These are phyloP conservation scores for Scleromitrula shiraiana DNA, from an alignment of 2,329 filamentous ascomycete species.

Conservation along the genomic window DNA sequence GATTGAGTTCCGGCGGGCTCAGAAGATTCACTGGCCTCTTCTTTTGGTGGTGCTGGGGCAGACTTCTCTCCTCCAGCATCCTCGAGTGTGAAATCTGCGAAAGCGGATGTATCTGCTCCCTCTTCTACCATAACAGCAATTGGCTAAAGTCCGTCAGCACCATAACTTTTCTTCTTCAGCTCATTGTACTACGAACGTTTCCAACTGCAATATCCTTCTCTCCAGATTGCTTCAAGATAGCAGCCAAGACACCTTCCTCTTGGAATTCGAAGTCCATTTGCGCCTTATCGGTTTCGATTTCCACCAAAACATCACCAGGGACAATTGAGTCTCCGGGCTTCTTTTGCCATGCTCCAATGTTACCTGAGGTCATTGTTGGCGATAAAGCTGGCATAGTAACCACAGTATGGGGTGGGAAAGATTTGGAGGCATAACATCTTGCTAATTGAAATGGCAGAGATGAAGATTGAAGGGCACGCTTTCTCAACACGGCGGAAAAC, in stretches of 20 bases:
- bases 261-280: constrained; percentile 99
- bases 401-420: constrained; percentile 88
- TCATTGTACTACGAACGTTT: constrained; percentile 59
- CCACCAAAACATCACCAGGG: constrained; percentile 90
- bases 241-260: constrained; percentile 92
- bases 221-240: constrained; percentile 86
- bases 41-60: constrained; percentile 55
- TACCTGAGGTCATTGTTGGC: constrained; percentile 93
- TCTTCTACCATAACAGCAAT: constrained; percentile 95
- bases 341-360: constrained; percentile 98
- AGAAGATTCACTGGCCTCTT: constrained; percentile 53
- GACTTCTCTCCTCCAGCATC: constrained; percentile 83
- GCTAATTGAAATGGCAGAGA: constrained; percentile 46
- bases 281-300: constrained; percentile 99
- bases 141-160: constrained; percentile 52
- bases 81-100: constrained; percentile 78
- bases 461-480: constrained; percentile 48
- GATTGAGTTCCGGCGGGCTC: constrained; percentile 51
- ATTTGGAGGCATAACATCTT: constrained; percentile 54
- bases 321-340: constrained; percentile 80
- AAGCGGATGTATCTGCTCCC: constrained; percentile 75
- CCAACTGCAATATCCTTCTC: constrained; percentile 92
- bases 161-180: constrained; percentile 14
- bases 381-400: constrained; percentile 98
- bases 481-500: constrained; percentile 56